phyloP scores from a whole-genome alignment of 2,329 filamentous ascomycete genomes.

The Fusarium robinianum region DNA sequence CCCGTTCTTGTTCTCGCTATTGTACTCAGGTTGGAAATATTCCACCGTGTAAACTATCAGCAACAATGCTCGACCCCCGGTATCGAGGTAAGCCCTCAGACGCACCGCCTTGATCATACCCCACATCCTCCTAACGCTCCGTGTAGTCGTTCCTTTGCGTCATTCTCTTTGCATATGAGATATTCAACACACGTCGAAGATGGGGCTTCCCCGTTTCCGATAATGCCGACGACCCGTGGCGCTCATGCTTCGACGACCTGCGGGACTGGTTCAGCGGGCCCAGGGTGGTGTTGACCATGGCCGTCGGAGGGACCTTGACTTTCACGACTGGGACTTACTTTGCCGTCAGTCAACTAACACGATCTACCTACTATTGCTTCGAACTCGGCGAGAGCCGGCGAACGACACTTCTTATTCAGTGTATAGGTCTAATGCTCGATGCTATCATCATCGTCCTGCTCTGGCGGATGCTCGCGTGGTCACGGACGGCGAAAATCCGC shows the following conservation, averaged over 20 bases:
- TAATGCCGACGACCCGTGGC: conserved; percentile 53
- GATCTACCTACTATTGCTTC: conserved; percentile 59
- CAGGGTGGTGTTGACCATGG: conserved; percentile 42
- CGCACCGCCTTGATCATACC: not conserved
- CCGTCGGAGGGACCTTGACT: conserved; percentile 44
- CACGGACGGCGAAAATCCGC: conserved; percentile 52
- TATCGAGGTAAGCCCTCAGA: conserved; percentile 49
- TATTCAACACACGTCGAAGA: conserved; percentile 44
- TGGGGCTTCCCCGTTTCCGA: conserved; percentile 39
- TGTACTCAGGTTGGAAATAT: conserved; percentile 53
- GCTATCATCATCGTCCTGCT: conserved; percentile 51
- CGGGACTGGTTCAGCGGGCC: conserved; percentile 52
- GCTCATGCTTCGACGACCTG: conserved; percentile 53
- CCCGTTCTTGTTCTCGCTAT: conserved; percentile 51
- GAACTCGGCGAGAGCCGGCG: conserved; percentile 45
- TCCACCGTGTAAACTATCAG: conserved; percentile 50
- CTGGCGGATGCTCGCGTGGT: conserved; percentile 58
- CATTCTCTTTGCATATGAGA: conserved; percentile 51
- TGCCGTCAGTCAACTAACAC: conserved; percentile 43
- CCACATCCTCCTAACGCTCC: not conserved
- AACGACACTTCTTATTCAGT: conserved; percentile 48
- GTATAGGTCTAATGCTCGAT: conserved; percentile 52
- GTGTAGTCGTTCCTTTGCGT: conserved; percentile 53
- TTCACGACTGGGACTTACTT: conserved; percentile 51
- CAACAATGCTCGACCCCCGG: conserved; percentile 57